Conservation (phyloP, 768 basidiomycete genomes). For the Termitomyces sp. region DNA sequence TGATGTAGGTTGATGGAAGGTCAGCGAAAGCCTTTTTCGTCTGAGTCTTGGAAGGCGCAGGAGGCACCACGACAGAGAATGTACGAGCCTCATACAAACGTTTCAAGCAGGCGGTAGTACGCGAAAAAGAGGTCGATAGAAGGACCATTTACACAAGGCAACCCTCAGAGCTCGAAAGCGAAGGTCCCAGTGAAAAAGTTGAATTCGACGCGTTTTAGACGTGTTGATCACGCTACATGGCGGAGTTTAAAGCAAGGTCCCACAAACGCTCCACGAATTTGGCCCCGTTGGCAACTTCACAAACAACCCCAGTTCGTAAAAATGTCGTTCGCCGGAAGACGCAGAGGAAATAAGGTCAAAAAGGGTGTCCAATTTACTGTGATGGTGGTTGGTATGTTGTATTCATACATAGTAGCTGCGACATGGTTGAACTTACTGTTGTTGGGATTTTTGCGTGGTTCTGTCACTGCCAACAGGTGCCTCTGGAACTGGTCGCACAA, state of each 20-base stretch:
- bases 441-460: conserved; percentile 16
- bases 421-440: conserved; percentile 1
- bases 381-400: conserved; percentile 93
- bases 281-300: conserved; percentile 23
- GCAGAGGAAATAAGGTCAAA: conserved; percentile 93
- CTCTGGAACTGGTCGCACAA: conserved; percentile 95
- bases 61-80: background rate
- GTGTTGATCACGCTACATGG: conserved; percentile 21
- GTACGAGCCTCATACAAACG: conserved; percentile 1
- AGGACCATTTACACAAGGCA: conserved; percentile 8
- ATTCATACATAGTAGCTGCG: background rate
- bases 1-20: conserved; percentile 44
- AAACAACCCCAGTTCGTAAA: conserved; percentile 20
- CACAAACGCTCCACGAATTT: conserved; percentile 26
- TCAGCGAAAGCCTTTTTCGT: conserved; percentile 53
- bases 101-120: background rate
- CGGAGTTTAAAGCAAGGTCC: conserved; percentile 37
- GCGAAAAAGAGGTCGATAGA: background rate
- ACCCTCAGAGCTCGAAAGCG: background rate
- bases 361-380: conserved; percentile 98
- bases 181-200: background rate
- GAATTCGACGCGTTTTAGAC: conserved; percentile 18
- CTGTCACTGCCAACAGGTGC: conserved; percentile 56
- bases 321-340: conserved; percentile 85
- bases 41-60: conserved; percentile 9